Conservation (phyloP, 257 asterid genomes). For the Solanum stenotomum region DNA sequence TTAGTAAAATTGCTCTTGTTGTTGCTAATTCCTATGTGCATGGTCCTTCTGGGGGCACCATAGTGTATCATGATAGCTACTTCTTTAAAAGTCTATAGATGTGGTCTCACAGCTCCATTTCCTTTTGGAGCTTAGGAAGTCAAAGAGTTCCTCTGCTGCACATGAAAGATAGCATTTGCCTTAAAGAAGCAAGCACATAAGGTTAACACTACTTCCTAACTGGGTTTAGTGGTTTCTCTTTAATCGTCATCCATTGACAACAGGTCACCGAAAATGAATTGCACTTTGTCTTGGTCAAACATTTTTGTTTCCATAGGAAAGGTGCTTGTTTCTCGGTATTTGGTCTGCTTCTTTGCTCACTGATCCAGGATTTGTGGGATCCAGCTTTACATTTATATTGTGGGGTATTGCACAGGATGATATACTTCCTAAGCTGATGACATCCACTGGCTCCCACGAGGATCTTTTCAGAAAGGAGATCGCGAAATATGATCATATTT, state of each 20-base stretch:
- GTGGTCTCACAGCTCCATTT: neutral
- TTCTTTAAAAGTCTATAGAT: neutral
- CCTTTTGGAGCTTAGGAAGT: neutral
- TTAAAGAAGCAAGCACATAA: neutral
- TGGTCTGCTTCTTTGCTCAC: neutral
- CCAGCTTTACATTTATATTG: neutral
- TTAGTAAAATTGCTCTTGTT: neutral
- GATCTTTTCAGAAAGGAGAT: constrained; percentile 94
- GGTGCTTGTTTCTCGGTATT: neutral
- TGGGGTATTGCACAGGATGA: constrained; percentile 63
- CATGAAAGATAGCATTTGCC: neutral
- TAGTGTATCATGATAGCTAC: neutral
- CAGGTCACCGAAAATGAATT: neutral
- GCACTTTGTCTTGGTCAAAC: neutral
- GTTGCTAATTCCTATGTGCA: neutral
- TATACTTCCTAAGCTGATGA: constrained; percentile 89
- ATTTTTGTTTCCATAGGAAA: neutral
- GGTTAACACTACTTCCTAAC: neutral
- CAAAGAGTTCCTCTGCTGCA: neutral
- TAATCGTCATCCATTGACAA: neutral
- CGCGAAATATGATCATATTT: constrained; percentile 71
- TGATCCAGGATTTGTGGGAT: neutral
- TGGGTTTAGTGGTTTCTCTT: neutral
- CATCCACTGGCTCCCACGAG: constrained; percentile 79
- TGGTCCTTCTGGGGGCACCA: neutral